Evolutionary conservation across 495 filamentous ascomycete species (phyloP), one percentile per base, ranked within the genome.

Genomic region (Penicillium cosmopolitanum): DNA sequence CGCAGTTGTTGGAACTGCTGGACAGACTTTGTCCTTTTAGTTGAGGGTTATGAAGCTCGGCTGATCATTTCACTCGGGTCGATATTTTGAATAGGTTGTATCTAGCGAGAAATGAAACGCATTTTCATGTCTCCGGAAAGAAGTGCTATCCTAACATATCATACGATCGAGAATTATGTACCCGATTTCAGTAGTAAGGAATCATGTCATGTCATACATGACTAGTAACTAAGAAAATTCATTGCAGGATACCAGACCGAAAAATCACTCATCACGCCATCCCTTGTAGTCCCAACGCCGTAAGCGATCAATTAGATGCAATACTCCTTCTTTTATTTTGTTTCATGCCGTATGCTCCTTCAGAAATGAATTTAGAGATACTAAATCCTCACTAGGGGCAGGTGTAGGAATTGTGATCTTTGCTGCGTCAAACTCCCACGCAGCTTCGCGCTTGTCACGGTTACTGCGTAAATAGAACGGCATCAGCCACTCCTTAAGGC

Each of bases 11-110:
- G 72, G 70, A 1, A 75, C 74, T 48, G 84, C 83, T 55, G 84
- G 86, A 33, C 77, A 80, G 51, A 87, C 77, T n/a, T 67, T 86
- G 51, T 76, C 62, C 7, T 85, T 85, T 60, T 84, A 77, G 58
- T 47, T 78, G 5, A 19, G 44, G 42, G 15, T 56, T 18, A 23
- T 15, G 42, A 18, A 5, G 16, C 8, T n/a, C 18, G 42, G 42
- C n/a, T 44, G 28, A 31, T 31, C 28, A 31, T 31, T 31, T 9
- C 8, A 31, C 28, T 31, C 28, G 28, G 28, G 6, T 31, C 28
- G 28, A 31, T 4, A 8, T 7, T 9, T 31, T 7, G 28, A 31
- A 31, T 8, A 31, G 28, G 28, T 31, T 31, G 28, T 31, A 31
- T 7, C 28, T 31, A 31, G 28, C 6, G 6, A 4, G 28, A 31